Conservation (phyloP, 225 moss, liverwort and hornwort genomes). For the Neckera pumila region DNA sequence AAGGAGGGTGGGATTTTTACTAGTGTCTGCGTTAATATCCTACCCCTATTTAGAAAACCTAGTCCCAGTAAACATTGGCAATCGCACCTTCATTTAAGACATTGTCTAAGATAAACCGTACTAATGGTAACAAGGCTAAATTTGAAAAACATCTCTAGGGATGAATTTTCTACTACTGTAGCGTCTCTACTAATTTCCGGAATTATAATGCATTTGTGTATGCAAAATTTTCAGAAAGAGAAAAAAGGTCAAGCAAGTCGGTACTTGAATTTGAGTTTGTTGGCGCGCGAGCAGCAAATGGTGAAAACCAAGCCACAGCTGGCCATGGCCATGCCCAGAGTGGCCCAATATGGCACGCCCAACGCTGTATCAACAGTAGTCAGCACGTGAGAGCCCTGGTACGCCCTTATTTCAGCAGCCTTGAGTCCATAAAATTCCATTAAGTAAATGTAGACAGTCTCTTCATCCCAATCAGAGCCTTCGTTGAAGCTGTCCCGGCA, state of each 20-base stretch:
- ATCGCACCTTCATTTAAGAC: background rate
- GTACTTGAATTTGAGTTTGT: constrained; percentile 24
- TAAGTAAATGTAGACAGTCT: constrained; percentile 55
- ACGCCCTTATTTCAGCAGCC: background rate
- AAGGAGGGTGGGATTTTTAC: background rate
- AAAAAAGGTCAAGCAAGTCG: background rate
- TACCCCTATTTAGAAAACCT: background rate
- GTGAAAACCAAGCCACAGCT: constrained; percentile 11
- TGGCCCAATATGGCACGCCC: constrained; percentile 19
- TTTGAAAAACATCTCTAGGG: background rate
- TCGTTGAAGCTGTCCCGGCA: constrained; percentile 38
- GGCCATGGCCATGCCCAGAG: constrained; percentile 16
- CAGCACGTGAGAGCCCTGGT: background rate
- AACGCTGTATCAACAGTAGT: constrained; percentile 1
- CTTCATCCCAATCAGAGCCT: constrained; percentile 68
- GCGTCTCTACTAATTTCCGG: background rate
- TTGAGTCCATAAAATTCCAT: constrained; percentile 53
- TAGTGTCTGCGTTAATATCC: background rate
- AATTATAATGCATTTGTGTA: background rate
- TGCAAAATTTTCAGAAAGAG: background rate
- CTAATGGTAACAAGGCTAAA: background rate
- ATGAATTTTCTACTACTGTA: background rate
- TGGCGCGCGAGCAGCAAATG: background rate
- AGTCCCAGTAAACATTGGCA: background rate
- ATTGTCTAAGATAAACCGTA: too few relatives aligned